Evolutionary conservation across 2,329 filamentous ascomycete species (phyloP).

Genomic region (Didymella glomerata): DNA sequence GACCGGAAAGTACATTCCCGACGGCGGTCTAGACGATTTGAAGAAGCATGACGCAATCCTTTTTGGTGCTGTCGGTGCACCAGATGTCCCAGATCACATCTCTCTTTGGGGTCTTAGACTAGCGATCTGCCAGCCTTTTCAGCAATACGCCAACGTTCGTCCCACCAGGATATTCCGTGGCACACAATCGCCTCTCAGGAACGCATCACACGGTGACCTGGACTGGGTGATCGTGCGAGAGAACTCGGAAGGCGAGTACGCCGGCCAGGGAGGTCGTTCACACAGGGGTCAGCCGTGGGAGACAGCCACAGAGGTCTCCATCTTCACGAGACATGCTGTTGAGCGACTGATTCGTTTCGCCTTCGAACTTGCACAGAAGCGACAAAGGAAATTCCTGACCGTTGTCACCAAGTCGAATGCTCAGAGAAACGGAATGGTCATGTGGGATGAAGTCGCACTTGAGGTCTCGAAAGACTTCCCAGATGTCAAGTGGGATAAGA

Average conservation of each 20-base stretch:
- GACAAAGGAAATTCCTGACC: slow-evolving; percentile 66
- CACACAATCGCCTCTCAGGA: slow-evolving; percentile 64
- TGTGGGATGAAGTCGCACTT: slow-evolving; percentile 70
- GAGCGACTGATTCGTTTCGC: slow-evolving; percentile 69
- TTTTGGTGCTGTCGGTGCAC: slow-evolving; percentile 73
- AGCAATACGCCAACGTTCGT: slow-evolving; percentile 66
- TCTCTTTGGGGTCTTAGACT: slow-evolving; percentile 65
- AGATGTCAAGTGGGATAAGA: slow-evolving; percentile 69
- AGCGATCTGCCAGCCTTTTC: slow-evolving; percentile 63
- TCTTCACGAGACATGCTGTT: slow-evolving; percentile 69
- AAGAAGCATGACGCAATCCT: slow-evolving; percentile 70
- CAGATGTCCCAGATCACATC: slow-evolving; percentile 65
- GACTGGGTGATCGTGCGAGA: slow-evolving; percentile 74
- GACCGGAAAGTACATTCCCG: slow-evolving; percentile 71
- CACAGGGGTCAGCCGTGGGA: slow-evolving; percentile 68
- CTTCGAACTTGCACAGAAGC: slow-evolving; percentile 66
- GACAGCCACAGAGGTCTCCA: slow-evolving; percentile 67
- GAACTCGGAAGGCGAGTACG: slow-evolving; percentile 73
- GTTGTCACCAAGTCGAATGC: slow-evolving; percentile 73
- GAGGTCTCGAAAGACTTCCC: slow-evolving; percentile 66
- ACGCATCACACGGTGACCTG: slow-evolving; percentile 64
- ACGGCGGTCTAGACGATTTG: slow-evolving; percentile 66
- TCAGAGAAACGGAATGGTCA: slow-evolving; percentile 71
- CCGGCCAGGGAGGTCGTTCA: slow-evolving; percentile 69
- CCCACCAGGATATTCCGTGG: slow-evolving; percentile 69